Base-by-base conservation (phyloP, 2,329 filamentous ascomycete genomes). In the Hypoxylon sp. region DNA sequence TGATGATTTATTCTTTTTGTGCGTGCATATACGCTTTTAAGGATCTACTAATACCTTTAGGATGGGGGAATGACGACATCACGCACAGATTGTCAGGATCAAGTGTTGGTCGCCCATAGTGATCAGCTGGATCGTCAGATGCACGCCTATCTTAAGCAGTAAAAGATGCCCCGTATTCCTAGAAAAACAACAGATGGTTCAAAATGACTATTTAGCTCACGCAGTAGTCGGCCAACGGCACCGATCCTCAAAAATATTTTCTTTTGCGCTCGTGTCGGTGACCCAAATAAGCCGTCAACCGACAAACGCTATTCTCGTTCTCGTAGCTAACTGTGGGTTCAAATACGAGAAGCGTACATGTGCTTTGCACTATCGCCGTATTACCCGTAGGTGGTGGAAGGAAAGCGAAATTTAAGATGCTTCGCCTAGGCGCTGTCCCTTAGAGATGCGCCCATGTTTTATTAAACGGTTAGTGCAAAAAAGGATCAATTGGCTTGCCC, bases 41-140 rank as follows among this genome's bases (percentile, higher is more conserved):
- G 38, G 38, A 43, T 43, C 9, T 17, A 43, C 38, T 43, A 43
- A 19, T n/a, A 19, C 9, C 38, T 43, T 43, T 10, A 14, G 17
- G 17, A 43, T 43, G 38, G 17, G 38, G 38, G 38, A 43, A n/a
- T 43, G 38, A 43, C 38, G 38, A 17, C 38, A 43, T 13, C 17
- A 11, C 5, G 38, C 17, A 21, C 17, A 43, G 36, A n/a, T 41
- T n/a, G 34, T 38, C 34, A 38, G n/a, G 38, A 41, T 41, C n/a
- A 17, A 6, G n/a, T 41, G 38, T 19, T 43, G 38, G 38, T 11
- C 10, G 17, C 10, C 38, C 38, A 43, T 43, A 43, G 38, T 19
- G 38, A 43, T 43, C 38, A 43, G 38, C 38, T 43, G 38, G 38
- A 43, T 43, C 38, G 38, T 43, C 38, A 21, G 10, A 43, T 43